Conservation (phyloP, 208 protist species). For the Phytomonas francai region DNA sequence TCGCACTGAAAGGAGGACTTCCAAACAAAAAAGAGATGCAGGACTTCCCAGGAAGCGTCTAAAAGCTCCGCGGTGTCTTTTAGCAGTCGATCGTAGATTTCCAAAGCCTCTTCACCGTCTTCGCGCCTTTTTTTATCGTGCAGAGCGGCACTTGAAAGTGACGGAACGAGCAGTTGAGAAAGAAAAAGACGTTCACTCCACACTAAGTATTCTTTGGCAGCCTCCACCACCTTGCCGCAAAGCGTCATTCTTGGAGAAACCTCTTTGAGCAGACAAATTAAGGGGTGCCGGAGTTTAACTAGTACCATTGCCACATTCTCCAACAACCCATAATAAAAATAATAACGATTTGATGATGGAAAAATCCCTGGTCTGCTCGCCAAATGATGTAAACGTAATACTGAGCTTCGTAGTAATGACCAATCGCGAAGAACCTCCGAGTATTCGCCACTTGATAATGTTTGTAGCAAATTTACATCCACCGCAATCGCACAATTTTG, state of each 20-base stretch:
- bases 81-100: too few species aligned
- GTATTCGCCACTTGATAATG: constrained; percentile 46
- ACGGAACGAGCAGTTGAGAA: too few species aligned
- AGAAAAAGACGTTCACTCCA: too few species aligned
- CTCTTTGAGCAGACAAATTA: constrained; percentile 37
- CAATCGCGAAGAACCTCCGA: constrained; percentile 49
- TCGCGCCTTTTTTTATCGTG: background rate
- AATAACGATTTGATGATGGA: constrained; percentile 2
- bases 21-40: too few species aligned
- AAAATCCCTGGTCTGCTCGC: background rate
- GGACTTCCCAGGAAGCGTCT: too few species aligned
- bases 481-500: constrained; percentile 15
- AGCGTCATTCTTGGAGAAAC: constrained; percentile 9
- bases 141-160: background rate
- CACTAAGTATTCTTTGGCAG: too few species aligned
- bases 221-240: background rate
- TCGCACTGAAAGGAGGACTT: too few species aligned
- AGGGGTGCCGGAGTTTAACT: constrained; percentile 50
- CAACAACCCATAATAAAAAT: constrained; percentile 12
- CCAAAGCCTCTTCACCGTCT: background rate
- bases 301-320: constrained; percentile 40
- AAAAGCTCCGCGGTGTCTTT: too few species aligned
- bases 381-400: constrained; percentile 9
- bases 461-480: constrained; percentile 32
- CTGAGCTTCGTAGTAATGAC: constrained; percentile 17